Percentiles rank a stretch among this genome's conserved stretches.
phyloP scores from a whole-genome alignment of 768 basidiomycete genomes.

The Auricularia sp. region DNA sequence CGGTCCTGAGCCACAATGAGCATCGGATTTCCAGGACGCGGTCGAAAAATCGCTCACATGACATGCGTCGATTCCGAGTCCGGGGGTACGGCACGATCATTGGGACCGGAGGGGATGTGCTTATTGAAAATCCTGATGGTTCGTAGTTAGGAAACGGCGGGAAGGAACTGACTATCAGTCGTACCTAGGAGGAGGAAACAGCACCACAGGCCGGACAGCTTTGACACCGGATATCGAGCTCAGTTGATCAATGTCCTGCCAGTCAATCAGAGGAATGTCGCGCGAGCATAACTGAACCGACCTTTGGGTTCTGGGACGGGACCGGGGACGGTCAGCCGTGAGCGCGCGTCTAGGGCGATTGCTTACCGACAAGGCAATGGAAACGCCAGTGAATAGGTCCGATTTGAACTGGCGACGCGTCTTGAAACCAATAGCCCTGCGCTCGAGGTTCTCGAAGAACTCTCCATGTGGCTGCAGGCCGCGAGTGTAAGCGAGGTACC shows the following conservation, averaged over 20 bases:
- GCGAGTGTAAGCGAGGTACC: no score
- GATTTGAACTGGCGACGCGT: background rate
- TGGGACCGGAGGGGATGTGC: constrained; percentile 31
- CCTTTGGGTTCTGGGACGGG: constrained; percentile 6
- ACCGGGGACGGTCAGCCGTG: no score
- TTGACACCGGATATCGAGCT: constrained; percentile 41
- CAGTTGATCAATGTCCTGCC: constrained; percentile 40
- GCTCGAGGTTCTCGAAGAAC: background rate
- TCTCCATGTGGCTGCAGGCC: background rate
- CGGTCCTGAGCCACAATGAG: constrained; percentile 11
- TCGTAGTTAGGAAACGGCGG: background rate
- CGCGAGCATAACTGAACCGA: constrained; percentile 7
- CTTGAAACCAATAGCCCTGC: background rate
- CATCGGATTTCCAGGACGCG: constrained; percentile 17
- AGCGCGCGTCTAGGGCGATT: no score
- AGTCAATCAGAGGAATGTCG: constrained; percentile 12
- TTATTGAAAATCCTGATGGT: constrained; percentile 32
- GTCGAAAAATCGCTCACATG: constrained; percentile 23
- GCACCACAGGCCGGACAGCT: constrained; percentile 45
- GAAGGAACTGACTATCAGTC: constrained; percentile 4
- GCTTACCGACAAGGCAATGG: constrained; percentile 36
- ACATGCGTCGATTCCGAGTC: constrained; percentile 45
- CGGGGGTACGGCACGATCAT: constrained; percentile 34
- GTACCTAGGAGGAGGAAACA: constrained; percentile 35
- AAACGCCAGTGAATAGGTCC: constrained; percentile 46